Evolutionary conservation across 371 early-diverging fungal genomes (phyloP).

Genomic region (Mucor lusitanicus): DNA sequence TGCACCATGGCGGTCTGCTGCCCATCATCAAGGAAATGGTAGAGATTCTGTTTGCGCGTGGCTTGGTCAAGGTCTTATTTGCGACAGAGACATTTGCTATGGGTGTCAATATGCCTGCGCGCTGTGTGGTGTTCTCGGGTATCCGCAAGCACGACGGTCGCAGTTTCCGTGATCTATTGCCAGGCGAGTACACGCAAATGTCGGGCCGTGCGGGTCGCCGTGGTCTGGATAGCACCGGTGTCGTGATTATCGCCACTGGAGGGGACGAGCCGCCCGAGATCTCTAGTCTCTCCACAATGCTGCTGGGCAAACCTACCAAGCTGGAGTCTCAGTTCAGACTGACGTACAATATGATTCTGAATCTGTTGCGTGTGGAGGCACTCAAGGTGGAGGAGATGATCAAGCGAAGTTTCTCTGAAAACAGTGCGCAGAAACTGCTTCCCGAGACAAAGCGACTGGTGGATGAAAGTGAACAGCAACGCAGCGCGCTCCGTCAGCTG

Average conservation of each 20-base stretch:
- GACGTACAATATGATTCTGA: slow-evolving; percentile 99
- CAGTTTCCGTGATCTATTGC: slow-evolving; percentile 81
- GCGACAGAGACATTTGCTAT: slow-evolving; percentile 61
- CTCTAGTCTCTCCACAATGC: slow-evolving; percentile 70
- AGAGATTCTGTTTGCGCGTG: slow-evolving; percentile 95
- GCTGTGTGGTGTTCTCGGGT: slow-evolving; percentile 93
- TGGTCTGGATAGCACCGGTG: slow-evolving; percentile 94
- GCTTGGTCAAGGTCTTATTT: slow-evolving; percentile 84
- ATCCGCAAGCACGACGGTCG: slow-evolving; percentile 94
- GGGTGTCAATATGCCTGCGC: slow-evolving; percentile 99
- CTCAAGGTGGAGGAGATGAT: slow-evolving; percentile 98
- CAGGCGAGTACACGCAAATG: slow-evolving; percentile 99
- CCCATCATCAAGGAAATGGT: slow-evolving; percentile 99
- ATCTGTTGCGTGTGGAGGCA: slow-evolving; percentile 95
- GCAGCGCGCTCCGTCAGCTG: slow-evolving; percentile 65
- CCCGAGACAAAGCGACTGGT: slow-evolving; percentile 73
- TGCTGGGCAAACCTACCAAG: slow-evolving; percentile 88
- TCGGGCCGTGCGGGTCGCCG: slow-evolving; percentile 98
- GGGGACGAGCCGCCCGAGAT: slow-evolving; percentile 73
- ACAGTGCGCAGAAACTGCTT: slow-evolving; percentile 75
- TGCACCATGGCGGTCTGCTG: slow-evolving; percentile 97
- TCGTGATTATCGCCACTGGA: slow-evolving; percentile 86
- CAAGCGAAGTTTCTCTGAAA: slow-evolving; percentile 96
- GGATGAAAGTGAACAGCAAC: slow-evolving; percentile 59
- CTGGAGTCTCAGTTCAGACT: slow-evolving; percentile 97